Conservation (phyloP, 257 asterid species). For the Cordia subcordata region DNA sequence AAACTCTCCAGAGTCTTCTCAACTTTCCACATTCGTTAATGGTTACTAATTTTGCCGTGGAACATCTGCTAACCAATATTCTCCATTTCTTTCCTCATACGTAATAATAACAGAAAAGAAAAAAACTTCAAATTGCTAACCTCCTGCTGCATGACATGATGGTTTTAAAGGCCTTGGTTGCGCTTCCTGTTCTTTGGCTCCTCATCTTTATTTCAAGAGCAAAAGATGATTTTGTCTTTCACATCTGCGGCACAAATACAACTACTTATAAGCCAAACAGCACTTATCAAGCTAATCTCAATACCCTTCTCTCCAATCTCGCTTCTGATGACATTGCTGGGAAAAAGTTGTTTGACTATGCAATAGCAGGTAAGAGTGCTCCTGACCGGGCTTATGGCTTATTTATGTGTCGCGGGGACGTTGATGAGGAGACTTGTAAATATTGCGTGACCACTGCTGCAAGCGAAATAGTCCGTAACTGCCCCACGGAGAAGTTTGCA, state of each 20-base stretch:
- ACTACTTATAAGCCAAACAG: conserved; percentile 6
- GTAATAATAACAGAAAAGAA: too few species aligned
- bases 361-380: neutral
- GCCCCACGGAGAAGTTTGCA: neutral
- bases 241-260: neutral
- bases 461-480: neutral
- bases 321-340: neutral
- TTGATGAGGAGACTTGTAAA: neutral
- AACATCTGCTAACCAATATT: too few species aligned
- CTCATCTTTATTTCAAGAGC: neutral
- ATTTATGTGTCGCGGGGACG: conserved; percentile 22
- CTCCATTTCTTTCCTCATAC: too few species aligned
- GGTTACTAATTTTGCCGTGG: too few species aligned
- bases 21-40: too few species aligned
- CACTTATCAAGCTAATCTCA: conserved; percentile 10
- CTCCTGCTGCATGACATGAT: too few species aligned
- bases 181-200: neutral
- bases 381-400: conserved; percentile 3
- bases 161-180: neutral
- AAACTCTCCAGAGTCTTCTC: too few species aligned
- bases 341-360: conserved; percentile 3
- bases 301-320: neutral
- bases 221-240: neutral
- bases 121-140: too few species aligned
- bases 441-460: neutral